Conservation (phyloP, 1,284 basidiomycete species). For the Leucocoprinus gongylophorus region DNA sequence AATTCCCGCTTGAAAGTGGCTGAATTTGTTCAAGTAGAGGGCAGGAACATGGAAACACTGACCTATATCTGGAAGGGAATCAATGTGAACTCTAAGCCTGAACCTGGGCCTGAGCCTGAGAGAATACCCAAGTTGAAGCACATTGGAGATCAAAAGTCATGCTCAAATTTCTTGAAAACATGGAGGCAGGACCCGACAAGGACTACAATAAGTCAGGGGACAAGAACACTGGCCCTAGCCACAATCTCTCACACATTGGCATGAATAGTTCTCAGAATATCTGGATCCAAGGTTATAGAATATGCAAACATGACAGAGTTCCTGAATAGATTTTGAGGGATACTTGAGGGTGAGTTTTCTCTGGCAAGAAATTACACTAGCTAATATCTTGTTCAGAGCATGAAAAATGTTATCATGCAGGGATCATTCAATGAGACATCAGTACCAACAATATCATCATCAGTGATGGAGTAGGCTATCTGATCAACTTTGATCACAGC, state of each 20-base stretch:
- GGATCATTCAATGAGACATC: too few relatives aligned
- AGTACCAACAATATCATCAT: not conserved
- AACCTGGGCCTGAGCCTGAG: not conserved
- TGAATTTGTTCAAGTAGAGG: not conserved
- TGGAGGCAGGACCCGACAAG: too few relatives aligned
- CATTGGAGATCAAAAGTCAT: too few relatives aligned
- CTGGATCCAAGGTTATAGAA: not conserved
- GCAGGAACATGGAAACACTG: not conserved
- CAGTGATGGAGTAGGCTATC: not conserved
- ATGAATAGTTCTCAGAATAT: too few relatives aligned
- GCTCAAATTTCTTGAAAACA: too few relatives aligned
- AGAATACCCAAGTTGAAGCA: too few relatives aligned
- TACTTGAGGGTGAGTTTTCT: not conserved
- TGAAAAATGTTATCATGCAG: not conserved
- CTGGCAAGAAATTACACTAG: not conserved
- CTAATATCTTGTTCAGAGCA: not conserved
- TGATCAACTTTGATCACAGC: slow-evolving; percentile 1
- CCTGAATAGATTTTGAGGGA: not conserved
- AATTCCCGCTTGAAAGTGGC: not conserved
- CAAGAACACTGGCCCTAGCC: not conserved
- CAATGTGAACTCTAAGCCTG: too few relatives aligned
- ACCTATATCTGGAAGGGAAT: not conserved
- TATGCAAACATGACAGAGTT: not conserved
- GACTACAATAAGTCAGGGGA: too few relatives aligned
- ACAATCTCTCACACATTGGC: not conserved